These are phyloP conservation scores for Fusarium nurragi DNA, from an alignment of 2,329 filamentous ascomycete genomes.

Conservation along the genomic window DNA sequence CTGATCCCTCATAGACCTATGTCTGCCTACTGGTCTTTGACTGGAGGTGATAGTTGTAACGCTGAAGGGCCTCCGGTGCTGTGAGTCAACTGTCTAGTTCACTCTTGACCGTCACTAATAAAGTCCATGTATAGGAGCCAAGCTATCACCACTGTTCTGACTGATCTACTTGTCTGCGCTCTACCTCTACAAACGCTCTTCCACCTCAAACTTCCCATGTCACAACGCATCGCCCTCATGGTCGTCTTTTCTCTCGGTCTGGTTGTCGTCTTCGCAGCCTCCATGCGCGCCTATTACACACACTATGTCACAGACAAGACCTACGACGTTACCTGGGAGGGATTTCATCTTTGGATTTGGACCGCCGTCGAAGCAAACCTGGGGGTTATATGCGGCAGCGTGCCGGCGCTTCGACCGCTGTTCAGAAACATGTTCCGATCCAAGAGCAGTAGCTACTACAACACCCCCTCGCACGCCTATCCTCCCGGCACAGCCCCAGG, in stretches of 20 bases:
- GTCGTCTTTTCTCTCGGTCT: conserved; percentile 51
- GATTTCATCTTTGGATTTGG: conserved; percentile 55
- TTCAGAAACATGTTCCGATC: conserved; percentile 41
- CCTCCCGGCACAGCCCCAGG: conserved; percentile 31
- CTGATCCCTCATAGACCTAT: conserved; percentile 25
- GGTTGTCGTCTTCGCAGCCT: conserved; percentile 51
- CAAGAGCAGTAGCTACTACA: conserved; percentile 40
- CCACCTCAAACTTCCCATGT: conserved; percentile 45
- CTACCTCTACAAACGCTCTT: conserved; percentile 51
- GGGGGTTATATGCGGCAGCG: conserved; percentile 54
- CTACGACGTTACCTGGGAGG: conserved; percentile 55
- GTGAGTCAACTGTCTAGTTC: conserved; percentile 25
- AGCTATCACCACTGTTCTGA: conserved; percentile 46
- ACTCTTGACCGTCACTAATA: neutral
- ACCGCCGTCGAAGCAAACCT: conserved; percentile 54
- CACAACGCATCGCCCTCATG: conserved; percentile 50
- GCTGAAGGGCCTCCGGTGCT: conserved; percentile 43
- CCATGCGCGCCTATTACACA: conserved; percentile 52
- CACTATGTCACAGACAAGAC: conserved; percentile 48
- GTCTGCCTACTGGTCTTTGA: conserved; percentile 39
- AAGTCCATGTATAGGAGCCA: conserved; percentile 39
- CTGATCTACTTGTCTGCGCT: conserved; percentile 51
- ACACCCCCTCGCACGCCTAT: conserved; percentile 30
- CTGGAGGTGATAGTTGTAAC: conserved; percentile 43
- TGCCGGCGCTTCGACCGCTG: conserved; percentile 48